Evolutionary conservation across 768 basidiomycete species (phyloP).

Genomic region (Boletellus ananas): DNA sequence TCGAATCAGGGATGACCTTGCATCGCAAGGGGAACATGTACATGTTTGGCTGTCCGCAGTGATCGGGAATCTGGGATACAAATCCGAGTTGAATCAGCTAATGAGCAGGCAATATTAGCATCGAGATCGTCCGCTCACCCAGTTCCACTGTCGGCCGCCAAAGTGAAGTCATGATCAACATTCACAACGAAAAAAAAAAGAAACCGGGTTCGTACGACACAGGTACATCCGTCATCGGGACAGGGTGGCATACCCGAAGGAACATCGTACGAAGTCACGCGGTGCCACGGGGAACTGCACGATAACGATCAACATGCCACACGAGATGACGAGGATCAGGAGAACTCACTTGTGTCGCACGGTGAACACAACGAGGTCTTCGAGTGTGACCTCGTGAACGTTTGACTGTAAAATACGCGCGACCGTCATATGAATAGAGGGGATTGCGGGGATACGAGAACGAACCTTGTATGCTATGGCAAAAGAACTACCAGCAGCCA

Average conservation of each 20-base stretch:
- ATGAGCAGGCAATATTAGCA: neutral
- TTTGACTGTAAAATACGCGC: slow-evolving; percentile 1
- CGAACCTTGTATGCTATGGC: slow-evolving; percentile 15
- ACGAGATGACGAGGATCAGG: neutral
- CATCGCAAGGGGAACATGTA: slow-evolving; percentile 2
- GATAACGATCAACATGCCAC: neutral
- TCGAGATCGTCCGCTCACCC: slow-evolving; percentile 7
- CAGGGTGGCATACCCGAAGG: slow-evolving; percentile 6
- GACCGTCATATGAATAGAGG: neutral
- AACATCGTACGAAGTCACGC: neutral
- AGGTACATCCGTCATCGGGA: neutral
- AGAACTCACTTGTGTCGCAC: neutral
- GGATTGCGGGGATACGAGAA: neutral
- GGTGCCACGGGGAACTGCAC: slow-evolving; percentile 13
- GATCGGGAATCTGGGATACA: slow-evolving; percentile 1
- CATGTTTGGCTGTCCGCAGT: slow-evolving; percentile 8
- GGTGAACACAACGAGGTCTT: slow-evolving; percentile 3
- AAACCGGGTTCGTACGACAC: slow-evolving; percentile 1
- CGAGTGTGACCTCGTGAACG: neutral
- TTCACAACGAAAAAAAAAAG: neutral
- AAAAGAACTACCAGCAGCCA: slow-evolving; percentile 6
- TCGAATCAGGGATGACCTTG: neutral
- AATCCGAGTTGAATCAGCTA: neutral
- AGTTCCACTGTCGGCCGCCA: neutral
- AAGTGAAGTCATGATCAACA: neutral